These are phyloP conservation scores for Jacaranda mimosifolia DNA, from an alignment of 257 asterid species.

Conservation along the genomic window DNA sequence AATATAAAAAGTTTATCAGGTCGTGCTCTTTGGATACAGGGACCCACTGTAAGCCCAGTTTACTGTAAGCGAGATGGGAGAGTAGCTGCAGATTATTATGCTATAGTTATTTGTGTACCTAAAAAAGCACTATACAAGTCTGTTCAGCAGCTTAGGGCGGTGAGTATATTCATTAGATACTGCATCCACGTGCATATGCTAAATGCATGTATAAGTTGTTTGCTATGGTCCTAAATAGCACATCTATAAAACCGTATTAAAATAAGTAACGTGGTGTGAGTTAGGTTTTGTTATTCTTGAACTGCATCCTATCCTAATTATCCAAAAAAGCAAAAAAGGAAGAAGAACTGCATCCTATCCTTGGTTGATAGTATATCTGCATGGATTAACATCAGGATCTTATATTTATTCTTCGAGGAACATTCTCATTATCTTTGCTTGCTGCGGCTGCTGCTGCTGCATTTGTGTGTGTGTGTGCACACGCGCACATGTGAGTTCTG, in stretches of 20 bases:
- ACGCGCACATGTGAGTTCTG: too few relatives aligned
- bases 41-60: slow-evolving; percentile 96
- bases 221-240: background rate
- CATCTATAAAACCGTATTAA: slow-evolving; percentile 12
- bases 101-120: slow-evolving; percentile 93
- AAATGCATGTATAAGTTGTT: slow-evolving; percentile 20
- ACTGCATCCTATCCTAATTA: background rate
- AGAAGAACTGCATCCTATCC: background rate
- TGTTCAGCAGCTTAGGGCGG: slow-evolving; percentile 94
- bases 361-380: slow-evolving; percentile 12
- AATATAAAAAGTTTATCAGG: slow-evolving; percentile 7
- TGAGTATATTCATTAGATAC: slow-evolving; percentile 48
- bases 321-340: too few relatives aligned
- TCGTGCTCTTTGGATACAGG: slow-evolving; percentile 56
- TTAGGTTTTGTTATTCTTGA: background rate
- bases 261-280: background rate
- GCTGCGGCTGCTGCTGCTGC: too few relatives aligned
- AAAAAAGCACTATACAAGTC: slow-evolving; percentile 88
- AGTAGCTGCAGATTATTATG: slow-evolving; percentile 73
- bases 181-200: slow-evolving; percentile 11
- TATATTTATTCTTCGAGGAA: background rate
- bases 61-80: slow-evolving; percentile 69
- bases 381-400: background rate
- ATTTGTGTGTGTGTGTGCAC: background rate
- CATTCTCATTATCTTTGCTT: background rate